phyloP scores from a whole-genome alignment of 768 basidiomycete genomes.

The Termitomyces sp. region DNA sequence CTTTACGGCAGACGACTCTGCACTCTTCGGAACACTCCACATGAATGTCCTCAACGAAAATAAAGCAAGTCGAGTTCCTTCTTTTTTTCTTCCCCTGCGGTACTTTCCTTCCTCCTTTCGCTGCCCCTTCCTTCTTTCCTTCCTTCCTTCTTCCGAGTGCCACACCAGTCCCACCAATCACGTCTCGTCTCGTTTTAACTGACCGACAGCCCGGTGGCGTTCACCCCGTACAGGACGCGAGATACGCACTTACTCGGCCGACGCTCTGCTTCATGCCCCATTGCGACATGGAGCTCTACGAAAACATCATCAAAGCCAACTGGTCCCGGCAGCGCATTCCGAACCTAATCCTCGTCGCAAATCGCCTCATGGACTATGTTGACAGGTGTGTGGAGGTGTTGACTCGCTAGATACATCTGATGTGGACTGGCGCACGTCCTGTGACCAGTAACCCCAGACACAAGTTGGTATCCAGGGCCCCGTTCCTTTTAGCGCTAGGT shows the following conservation, averaged over 20 bases:
- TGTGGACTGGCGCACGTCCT: neutral
- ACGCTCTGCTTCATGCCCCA: slow-evolving; percentile 80
- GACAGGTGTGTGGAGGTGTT: slow-evolving; percentile 46
- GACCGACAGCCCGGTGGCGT: too few relatives aligned
- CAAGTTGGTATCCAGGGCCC: slow-evolving; percentile 47
- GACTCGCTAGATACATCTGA: neutral
- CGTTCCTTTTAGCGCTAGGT: slow-evolving; percentile 55
- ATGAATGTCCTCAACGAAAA: slow-evolving; percentile 37
- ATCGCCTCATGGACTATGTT: slow-evolving; percentile 61
- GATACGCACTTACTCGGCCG: slow-evolving; percentile 33
- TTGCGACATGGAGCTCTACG: slow-evolving; percentile 70
- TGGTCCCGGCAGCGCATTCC: slow-evolving; percentile 47
- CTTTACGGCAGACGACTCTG: slow-evolving; percentile 59
- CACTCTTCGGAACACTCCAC: slow-evolving; percentile 44
- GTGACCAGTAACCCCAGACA: slow-evolving; percentile 46
- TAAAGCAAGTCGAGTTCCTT: slow-evolving; percentile 41
- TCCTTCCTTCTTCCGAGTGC: neutral
- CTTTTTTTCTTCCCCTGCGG: neutral
- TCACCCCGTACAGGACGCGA: slow-evolving; percentile 25
- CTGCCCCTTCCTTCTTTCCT: neutral
- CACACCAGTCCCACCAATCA: neutral
- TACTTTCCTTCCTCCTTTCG: neutral
- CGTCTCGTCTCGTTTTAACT: too few relatives aligned
- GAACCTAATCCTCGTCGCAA: slow-evolving; percentile 58
- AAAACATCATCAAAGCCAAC: slow-evolving; percentile 59